Percentiles rank a stretch among this genome's conserved stretches.
phyloP scores from a whole-genome alignment of 176 grass and related monocot species.

The Miscanthus lutarioriparius region DNA sequence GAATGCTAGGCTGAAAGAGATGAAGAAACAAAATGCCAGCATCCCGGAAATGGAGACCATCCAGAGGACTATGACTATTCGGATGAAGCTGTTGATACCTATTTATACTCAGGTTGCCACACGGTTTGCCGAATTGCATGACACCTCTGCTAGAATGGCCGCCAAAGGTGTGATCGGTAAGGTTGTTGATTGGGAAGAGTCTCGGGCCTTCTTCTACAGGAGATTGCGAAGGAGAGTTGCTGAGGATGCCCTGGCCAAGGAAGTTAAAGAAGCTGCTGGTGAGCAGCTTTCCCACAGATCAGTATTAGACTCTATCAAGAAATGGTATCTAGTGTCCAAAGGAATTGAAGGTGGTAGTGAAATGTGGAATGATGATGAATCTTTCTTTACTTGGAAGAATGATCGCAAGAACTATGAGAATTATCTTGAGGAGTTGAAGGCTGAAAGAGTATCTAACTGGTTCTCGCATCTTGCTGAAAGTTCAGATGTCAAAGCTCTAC shows the following conservation, averaged over 20 bases:
- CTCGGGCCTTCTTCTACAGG: conserved; percentile 86
- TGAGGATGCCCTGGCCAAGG: conserved; percentile 65
- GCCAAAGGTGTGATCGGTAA: conserved; percentile 83
- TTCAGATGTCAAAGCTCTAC: conserved; percentile 67
- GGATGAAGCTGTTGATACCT: conserved; percentile 80
- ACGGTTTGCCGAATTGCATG: conserved; percentile 89
- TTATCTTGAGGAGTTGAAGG: conserved; percentile 70
- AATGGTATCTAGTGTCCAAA: conserved; percentile 61
- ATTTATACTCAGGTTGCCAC: conserved; percentile 96
- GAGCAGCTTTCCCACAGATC: conserved; percentile 60
- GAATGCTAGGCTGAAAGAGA: conserved; percentile 66
- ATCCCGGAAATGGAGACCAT: conserved; percentile 49
- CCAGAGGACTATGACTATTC: conserved; percentile 51
- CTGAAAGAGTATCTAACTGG: conserved; percentile 58
- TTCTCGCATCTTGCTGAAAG: conserved; percentile 60
- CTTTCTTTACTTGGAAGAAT: conserved; percentile 87
- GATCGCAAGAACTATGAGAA: conserved; percentile 70
- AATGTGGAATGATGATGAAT: conserved; percentile 79
- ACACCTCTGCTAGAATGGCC: conserved; percentile 89
- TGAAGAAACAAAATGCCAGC: conserved; percentile 38
- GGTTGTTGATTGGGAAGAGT: conserved; percentile 80
- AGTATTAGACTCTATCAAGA: conserved; percentile 59
- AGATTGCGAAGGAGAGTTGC: conserved; percentile 74
- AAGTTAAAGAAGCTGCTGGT: conserved; percentile 69
- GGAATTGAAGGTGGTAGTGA: conserved; percentile 25